Base-by-base conservation (phyloP, 2,329 filamentous ascomycete species). In the Xylaria sp. region DNA sequence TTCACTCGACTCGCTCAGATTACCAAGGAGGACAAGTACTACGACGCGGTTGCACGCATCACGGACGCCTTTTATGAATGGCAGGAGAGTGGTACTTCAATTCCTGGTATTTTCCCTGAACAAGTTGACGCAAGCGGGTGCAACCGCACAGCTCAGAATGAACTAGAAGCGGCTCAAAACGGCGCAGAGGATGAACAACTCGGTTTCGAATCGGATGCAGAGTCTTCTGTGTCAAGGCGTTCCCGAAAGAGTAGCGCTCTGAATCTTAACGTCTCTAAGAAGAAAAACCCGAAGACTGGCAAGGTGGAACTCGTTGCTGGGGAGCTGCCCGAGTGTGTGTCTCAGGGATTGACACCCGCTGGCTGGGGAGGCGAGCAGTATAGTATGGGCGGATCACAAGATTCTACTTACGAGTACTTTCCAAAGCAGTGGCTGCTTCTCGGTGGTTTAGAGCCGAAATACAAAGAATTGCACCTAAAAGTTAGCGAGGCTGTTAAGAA, bases 1-100 rank as follows among this genome's bases (percentile, higher is more conserved):
- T 97, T 97, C 78, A 97, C 93, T 0, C 88, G 93, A 18, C 85
- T 97, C 52, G 92, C 94, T 9, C 94, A 97, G 79, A 83, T 97
- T 70, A 97, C 94, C 0, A 88, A 89, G 65, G 84, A 95, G 67
- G 81, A 90, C 72, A 94, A 90, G 77, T 97, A 97, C 80, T 97
- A 97, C 76, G 94, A 97, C 80, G 94, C 93, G 18, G 85, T 97
- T 68, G 92, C 93, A 57, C 90, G 94, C 67, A 92, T 97, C 74
- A 97, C 93, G 20, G 85, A 97, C 76, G 90, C 90, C 8, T 85
- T 97, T 30, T 87, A 94, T 69, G 87, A 90, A 60, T 89, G 90
- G 81, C 93, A 97, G 80, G 87, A 89, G 73, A 82, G 83, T 2
- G 86, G 84, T 5, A 94, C 91, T 0, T 84, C 85, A 3, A 82